These are phyloP conservation scores for Ophiostoma fasciatum DNA, from an alignment of 2,329 filamentous ascomycete genomes.

Conservation along the genomic window DNA sequence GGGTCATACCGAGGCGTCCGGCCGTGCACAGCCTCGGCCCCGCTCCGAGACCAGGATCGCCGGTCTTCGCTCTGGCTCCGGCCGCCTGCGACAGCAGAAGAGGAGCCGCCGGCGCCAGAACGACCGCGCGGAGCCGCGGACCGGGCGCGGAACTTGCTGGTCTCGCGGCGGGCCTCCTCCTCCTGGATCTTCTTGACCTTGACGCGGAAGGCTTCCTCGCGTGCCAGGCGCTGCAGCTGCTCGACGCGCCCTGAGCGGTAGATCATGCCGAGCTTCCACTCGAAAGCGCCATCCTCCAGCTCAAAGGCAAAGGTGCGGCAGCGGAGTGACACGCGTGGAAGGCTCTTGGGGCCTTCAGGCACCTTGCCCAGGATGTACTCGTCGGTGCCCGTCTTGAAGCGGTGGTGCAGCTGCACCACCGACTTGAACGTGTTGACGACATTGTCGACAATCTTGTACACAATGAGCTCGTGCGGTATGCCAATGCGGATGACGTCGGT, in stretches of 20 bases:
- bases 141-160: conserved; percentile 37
- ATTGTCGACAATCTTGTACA: conserved; percentile 90
- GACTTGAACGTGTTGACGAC: conserved; percentile 78
- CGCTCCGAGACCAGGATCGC: conserved; percentile 11
- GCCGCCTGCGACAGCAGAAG: not conserved
- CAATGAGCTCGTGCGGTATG: conserved; percentile 79
- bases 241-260: conserved; percentile 81
- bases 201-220: conserved; percentile 76
- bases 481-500: conserved; percentile 77
- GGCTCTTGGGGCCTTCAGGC: conserved; percentile 70
- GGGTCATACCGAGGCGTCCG: conserved; percentile 59
- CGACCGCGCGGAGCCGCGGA: conserved; percentile 31
- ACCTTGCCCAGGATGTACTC: conserved; percentile 79
- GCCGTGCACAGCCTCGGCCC: conserved; percentile 15
- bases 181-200: conserved; percentile 77
- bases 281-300: conserved; percentile 88
- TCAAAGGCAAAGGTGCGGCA: conserved; percentile 77
- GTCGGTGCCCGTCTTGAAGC: conserved; percentile 74
- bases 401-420: conserved; percentile 78
- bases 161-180: conserved; percentile 43
- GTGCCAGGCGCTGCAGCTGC: conserved; percentile 75
- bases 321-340: conserved; percentile 74
- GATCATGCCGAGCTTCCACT: conserved; percentile 92
- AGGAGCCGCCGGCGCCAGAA: not conserved
- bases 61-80: conserved; percentile 37